Conservation (phyloP, 768 basidiomycete species). For the Phallus indusiatus region DNA sequence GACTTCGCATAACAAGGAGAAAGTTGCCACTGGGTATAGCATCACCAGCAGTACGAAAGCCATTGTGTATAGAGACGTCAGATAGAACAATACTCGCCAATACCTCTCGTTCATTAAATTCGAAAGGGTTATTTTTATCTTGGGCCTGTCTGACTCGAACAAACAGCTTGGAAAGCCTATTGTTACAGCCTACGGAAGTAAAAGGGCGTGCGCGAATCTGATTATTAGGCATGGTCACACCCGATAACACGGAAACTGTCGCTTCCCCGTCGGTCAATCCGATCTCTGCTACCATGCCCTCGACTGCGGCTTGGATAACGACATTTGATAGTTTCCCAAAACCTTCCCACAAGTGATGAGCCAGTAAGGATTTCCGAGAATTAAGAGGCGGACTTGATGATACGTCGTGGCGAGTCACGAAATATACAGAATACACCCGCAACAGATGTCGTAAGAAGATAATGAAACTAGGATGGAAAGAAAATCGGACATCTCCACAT, state of each 20-base stretch:
- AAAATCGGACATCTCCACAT: conserved; percentile 32
- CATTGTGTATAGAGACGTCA: conserved; percentile 28
- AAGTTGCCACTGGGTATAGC: not conserved
- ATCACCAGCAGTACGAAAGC: not conserved
- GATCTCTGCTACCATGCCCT: conserved; percentile 6
- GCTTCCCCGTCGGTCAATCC: not conserved
- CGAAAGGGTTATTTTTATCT: not conserved
- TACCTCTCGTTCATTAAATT: conserved; percentile 36
- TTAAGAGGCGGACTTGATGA: not conserved
- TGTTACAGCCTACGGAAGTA: not conserved
- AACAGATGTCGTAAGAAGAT: conserved; percentile 47
- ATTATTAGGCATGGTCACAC: not conserved
- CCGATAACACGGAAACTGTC: not conserved
- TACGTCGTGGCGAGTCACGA: not conserved
- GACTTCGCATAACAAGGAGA: conserved; percentile 8
- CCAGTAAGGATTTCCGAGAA: not conserved
- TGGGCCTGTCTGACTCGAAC: conserved; percentile 6
- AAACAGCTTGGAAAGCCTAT: not conserved
- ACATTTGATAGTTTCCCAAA: not conserved
- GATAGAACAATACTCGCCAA: conserved; percentile 51
- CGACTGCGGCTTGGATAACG: conserved; percentile 4
- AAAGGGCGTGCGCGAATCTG: not conserved
- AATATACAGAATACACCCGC: conserved; percentile 31
- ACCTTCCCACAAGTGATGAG: not conserved
- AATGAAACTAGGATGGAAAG: conserved; percentile 50